Conservation (phyloP, 179 eudicot genomes). For the Silene noctiflora region DNA sequence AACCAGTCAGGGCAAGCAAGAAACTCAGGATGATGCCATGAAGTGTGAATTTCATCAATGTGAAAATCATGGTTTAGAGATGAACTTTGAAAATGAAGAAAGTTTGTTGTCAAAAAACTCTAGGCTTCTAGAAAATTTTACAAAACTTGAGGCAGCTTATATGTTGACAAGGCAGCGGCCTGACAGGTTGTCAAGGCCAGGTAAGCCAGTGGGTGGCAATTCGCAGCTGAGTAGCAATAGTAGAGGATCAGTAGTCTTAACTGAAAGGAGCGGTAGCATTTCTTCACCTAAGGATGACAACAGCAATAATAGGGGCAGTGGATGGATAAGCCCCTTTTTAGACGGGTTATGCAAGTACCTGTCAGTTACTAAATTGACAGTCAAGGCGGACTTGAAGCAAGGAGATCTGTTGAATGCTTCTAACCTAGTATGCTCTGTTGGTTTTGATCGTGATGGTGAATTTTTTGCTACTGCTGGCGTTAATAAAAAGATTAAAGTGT, state of each 20-base stretch:
- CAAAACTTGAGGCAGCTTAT: conserved; percentile 86
- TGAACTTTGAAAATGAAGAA: conserved; percentile 34
- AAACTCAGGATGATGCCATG: conserved; percentile 28
- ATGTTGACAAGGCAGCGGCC: conserved; percentile 64
- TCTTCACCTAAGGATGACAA: conserved; percentile 40
- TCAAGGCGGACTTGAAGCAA: conserved; percentile 86
- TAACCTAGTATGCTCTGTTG: conserved; percentile 82
- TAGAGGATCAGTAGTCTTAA: conserved; percentile 60
- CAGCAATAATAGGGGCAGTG: conserved; percentile 44
- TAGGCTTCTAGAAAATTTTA: conserved; percentile 74
- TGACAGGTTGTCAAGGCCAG: conserved; percentile 39
- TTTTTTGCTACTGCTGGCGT: conserved; percentile 96
- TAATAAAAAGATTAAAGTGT: conserved; percentile 90
- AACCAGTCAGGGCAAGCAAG: conserved; percentile 51
- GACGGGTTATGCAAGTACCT: conserved; percentile 90
- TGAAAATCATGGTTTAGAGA: conserved; percentile 38
- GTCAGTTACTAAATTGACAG: conserved; percentile 59
- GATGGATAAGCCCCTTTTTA: conserved; percentile 84
- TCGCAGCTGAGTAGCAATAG: conserved; percentile 58
- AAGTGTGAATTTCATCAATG: conserved; percentile 34
- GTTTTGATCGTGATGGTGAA: conserved; percentile 93
- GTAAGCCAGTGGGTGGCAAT: conserved; percentile 40
- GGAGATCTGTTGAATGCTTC: conserved; percentile 89
- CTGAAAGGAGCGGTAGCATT: conserved; percentile 62
- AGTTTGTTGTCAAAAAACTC: conserved; percentile 49